Evolutionary conservation across 2,329 filamentous ascomycete species (phyloP), one percentile per base, ranked within the genome.

Genomic region (Blastomyces parvus): DNA sequence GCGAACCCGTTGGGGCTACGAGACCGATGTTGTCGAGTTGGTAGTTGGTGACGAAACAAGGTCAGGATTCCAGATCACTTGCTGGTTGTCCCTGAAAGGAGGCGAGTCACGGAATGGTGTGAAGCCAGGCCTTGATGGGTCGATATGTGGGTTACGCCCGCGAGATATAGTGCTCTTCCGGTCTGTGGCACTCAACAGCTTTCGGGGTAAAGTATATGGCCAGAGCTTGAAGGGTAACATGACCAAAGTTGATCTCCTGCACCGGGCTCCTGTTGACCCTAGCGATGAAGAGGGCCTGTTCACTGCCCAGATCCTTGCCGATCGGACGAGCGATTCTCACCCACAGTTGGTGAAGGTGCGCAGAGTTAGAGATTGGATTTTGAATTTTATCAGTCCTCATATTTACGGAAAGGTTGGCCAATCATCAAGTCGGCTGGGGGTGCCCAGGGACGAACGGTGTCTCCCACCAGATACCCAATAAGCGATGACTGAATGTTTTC

Each of bases 31-130:
- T 2, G 78, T 93, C 50, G 91, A 96, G 74, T 74, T 94, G 1
- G 79, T 92, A 0, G 85, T 97, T 0, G 92, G 89, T 5, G 93
- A 97, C 73, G 89, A 96, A 60, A 96, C 91, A 0, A 84, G 82
- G 66, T 84, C 89, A 0, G 89, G 88, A 2, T 96, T 97, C 75
- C 85, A 82, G 36, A 81, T 97, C 62, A 92, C 88, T 2, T 91
- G 96, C 73, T 97, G 93, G 93, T 78, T 96, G 1, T 74, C 79
- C 6, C 56, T 67, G 53, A 46, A 63, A 42, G 40, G 40, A 44
- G 40, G 42, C 38, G 42, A 56, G n/a, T 46, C 30, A 40, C 66
- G 65, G 67, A 53, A 33, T 36, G 62, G 48, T 19, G 63, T 69
- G 36, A 65, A 65, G 30, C 68, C 71, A 64, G 70, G 67, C 40